phyloP scores from a whole-genome alignment of 2,329 filamentous ascomycete genomes.

The Sporothrix protearum region DNA sequence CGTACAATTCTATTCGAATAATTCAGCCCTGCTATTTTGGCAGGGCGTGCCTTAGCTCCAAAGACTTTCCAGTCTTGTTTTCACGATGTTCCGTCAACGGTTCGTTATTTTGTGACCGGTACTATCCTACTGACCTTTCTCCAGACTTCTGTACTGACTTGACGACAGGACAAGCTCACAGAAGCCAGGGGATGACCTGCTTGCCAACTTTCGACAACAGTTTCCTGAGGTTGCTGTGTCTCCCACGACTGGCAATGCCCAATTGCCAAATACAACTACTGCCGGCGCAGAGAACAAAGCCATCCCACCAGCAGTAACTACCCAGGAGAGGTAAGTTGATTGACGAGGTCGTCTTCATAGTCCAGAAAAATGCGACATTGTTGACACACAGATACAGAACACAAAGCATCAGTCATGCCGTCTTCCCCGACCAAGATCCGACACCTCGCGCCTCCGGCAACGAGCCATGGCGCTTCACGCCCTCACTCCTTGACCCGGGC shows the following conservation, averaged over 20 bases:
- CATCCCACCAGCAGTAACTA: slow-evolving; percentile 24
- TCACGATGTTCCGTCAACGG: slow-evolving; percentile 38
- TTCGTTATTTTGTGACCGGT: slow-evolving; percentile 26
- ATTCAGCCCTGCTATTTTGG: slow-evolving; percentile 13
- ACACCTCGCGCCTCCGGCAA: slow-evolving; percentile 70
- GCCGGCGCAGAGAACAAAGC: slow-evolving; percentile 29
- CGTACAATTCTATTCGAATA: not conserved
- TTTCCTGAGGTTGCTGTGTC: slow-evolving; percentile 66
- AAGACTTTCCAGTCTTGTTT: not conserved
- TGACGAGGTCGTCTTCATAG: not conserved
- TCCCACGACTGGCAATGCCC: slow-evolving; percentile 41
- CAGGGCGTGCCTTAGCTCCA: slow-evolving; percentile 3
- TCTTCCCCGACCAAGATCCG: slow-evolving; percentile 68
- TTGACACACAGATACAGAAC: slow-evolving; percentile 43
- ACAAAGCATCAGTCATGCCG: slow-evolving; percentile 40
- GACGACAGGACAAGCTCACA: slow-evolving; percentile 65
- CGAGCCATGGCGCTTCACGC: slow-evolving; percentile 84
- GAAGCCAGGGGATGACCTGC: slow-evolving; percentile 81
- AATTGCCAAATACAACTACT: slow-evolving; percentile 27
- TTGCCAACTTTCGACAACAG: slow-evolving; percentile 76
- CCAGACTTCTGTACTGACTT: slow-evolving; percentile 7
- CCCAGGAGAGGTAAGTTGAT: slow-evolving; percentile 35
- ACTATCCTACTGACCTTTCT: no score
- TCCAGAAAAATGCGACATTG: not conserved
- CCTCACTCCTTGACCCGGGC: slow-evolving; percentile 81